A percentile compares a stretch with the other conserved stretches of the same genome.
Evolutionary conservation across 176 grass and related monocot species (phyloP).

Genomic region (Zoysia pacifica): DNA sequence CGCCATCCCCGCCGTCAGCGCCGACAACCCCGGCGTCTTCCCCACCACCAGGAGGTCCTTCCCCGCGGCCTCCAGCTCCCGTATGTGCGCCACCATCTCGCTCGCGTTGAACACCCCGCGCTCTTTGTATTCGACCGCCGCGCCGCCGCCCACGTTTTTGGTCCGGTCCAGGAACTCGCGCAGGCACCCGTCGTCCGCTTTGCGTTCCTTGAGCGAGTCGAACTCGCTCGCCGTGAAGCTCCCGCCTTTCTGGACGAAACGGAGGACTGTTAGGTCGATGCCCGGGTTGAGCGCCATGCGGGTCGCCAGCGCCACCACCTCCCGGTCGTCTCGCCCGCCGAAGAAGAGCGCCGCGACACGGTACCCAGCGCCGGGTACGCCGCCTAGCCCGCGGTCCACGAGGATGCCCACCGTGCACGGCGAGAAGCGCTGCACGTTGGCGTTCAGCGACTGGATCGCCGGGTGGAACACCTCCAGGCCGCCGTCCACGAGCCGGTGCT

Average conservation of each 20-base stretch:
- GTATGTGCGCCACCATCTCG: constrained; percentile 64
- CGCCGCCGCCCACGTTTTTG: not conserved
- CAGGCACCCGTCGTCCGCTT: constrained; percentile 54
- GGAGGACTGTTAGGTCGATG: constrained; percentile 50
- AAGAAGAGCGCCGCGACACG: constrained; percentile 74
- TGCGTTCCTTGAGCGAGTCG: constrained; percentile 47
- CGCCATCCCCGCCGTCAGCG: constrained; percentile 55
- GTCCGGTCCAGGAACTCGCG: constrained; percentile 45
- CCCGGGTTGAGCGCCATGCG: constrained; percentile 65
- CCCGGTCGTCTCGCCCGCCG: constrained; percentile 70
- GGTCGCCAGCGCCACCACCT: constrained; percentile 53
- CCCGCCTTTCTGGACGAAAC: constrained; percentile 46
- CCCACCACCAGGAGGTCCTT: constrained; percentile 69
- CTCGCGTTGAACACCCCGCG: constrained; percentile 48
- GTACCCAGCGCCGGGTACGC: not conserved
- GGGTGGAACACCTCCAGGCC: constrained; percentile 52
- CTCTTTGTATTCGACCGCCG: constrained; percentile 54
- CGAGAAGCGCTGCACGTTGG: constrained; percentile 41
- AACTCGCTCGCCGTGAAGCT: constrained; percentile 34
- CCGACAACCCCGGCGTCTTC: constrained; percentile 42
- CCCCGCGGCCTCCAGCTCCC: constrained; percentile 39
- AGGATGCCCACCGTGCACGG: constrained; percentile 75
- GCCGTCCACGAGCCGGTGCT: constrained; percentile 69
- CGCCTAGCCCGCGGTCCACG: constrained; percentile 65
- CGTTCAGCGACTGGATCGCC: constrained; percentile 53